These are phyloP conservation scores for Wickerhamiella spandovensis DNA, from an alignment of 805 yeast genomes.

Conservation along the genomic window DNA sequence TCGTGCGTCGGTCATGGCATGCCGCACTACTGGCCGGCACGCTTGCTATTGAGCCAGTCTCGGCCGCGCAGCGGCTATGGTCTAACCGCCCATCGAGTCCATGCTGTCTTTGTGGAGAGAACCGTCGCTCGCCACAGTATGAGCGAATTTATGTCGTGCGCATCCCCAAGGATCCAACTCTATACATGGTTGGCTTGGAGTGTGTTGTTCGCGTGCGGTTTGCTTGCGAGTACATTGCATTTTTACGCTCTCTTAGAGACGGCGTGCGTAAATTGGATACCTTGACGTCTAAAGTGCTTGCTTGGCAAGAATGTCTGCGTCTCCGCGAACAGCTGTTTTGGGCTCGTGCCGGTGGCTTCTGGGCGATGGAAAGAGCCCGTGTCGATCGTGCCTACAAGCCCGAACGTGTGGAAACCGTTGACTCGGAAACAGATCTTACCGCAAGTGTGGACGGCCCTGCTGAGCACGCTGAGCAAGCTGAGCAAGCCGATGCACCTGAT, in stretches of 20 bases:
- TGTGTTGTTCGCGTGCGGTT: constrained; percentile 71
- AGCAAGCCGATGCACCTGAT: neutral
- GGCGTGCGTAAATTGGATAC: constrained; percentile 48
- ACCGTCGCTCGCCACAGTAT: constrained; percentile 54
- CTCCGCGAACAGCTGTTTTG: constrained; percentile 67
- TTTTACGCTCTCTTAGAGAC: constrained; percentile 48
- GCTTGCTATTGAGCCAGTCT: constrained; percentile 73
- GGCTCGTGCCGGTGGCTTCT: constrained; percentile 54
- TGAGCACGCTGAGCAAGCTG: neutral
- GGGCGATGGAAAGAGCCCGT: constrained; percentile 2
- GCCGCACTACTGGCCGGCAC: constrained; percentile 62
- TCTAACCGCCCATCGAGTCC: constrained; percentile 37
- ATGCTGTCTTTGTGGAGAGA: constrained; percentile 79
- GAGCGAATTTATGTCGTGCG: constrained; percentile 64
- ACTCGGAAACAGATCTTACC: neutral
- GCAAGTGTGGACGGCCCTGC: neutral
- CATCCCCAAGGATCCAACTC: constrained; percentile 15
- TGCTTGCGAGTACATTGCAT: constrained; percentile 71
- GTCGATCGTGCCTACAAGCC: neutral
- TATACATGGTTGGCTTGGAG: constrained; percentile 54
- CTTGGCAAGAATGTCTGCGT: constrained; percentile 53
- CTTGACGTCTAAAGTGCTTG: constrained; percentile 29
- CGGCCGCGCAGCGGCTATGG: constrained; percentile 67
- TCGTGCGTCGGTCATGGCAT: constrained; percentile 48
- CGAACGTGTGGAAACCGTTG: neutral